Evolutionary conservation across 78 protist species (phyloP).

Genomic region (Emiliania huxleyi): DNA sequence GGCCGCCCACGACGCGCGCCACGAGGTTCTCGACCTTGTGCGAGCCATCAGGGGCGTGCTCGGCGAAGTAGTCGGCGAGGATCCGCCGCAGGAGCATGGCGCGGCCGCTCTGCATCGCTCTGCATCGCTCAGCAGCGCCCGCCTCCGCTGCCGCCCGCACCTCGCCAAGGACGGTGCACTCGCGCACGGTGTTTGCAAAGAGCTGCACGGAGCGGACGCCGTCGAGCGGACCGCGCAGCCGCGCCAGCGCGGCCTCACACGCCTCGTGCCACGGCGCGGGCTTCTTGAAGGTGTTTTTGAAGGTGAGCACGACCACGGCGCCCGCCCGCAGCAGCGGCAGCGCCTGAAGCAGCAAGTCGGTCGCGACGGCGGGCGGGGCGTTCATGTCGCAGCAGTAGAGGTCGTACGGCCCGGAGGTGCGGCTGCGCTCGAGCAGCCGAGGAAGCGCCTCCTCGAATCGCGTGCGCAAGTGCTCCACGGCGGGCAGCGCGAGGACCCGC

Average conservation of each 20-base stretch:
- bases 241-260: background rate
- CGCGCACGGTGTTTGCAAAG: background rate
- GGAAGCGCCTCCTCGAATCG: background rate
- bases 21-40: too few relatives aligned
- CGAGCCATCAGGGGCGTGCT: too few relatives aligned
- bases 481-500: background rate
- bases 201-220: background rate
- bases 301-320: background rate
- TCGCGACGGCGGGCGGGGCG: background rate
- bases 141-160: too few relatives aligned
- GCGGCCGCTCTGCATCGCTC: too few relatives aligned
- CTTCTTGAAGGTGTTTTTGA: background rate
- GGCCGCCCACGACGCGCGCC: too few relatives aligned
- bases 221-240: background rate
- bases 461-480: background rate
- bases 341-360: background rate
- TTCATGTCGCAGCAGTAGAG: background rate
- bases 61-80: too few relatives aligned
- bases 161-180: background rate
- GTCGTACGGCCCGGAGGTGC: background rate
- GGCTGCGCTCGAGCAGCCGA: background rate
- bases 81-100: too few relatives aligned
- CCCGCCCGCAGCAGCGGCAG: background rate
- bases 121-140: too few relatives aligned
- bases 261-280: background rate